Conservation (phyloP, 1,139 yeast species). For the Kodamaea alishanica region DNA sequence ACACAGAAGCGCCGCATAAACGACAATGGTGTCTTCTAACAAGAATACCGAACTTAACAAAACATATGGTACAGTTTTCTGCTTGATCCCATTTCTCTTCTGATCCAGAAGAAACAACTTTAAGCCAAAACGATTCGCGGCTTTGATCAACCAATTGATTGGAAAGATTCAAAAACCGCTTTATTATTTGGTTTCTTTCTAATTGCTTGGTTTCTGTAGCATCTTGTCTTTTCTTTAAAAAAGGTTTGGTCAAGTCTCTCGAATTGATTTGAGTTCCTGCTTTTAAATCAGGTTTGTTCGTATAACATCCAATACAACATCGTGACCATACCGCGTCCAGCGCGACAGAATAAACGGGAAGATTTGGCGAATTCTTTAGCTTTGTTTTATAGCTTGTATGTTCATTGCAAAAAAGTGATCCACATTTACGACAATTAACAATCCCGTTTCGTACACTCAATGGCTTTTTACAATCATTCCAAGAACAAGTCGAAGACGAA, state of each 20-base stretch:
- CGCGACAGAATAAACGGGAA: constrained; percentile 29
- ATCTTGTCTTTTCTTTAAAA: constrained; percentile 36
- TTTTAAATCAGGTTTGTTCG: constrained; percentile 51
- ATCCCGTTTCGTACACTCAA: constrained; percentile 49
- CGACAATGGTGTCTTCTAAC: constrained; percentile 85
- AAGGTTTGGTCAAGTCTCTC: constrained; percentile 46
- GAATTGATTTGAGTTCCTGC: constrained; percentile 35
- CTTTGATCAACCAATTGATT: constrained; percentile 21
- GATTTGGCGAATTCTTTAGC: constrained; percentile 32
- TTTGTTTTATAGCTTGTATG: constrained; percentile 58
- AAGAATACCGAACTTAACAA: constrained; percentile 51
- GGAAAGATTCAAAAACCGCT: constrained; percentile 51
- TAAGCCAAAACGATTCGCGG: constrained; percentile 12
- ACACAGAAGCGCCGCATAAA: constrained; percentile 76
- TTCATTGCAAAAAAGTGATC: constrained; percentile 60
- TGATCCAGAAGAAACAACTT: background rate
- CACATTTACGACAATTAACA: constrained; percentile 70
- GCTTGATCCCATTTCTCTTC: constrained; percentile 55
- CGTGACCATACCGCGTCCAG: constrained; percentile 61
- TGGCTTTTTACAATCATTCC: constrained; percentile 33
- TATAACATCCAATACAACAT: constrained; percentile 65
- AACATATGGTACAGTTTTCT: constrained; percentile 64
- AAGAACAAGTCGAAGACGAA: constrained; percentile 29
- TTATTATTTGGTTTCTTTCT: constrained; percentile 56
- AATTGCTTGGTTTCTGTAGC: constrained; percentile 44